Evolutionary conservation across 805 yeast species (phyloP), one percentile per base, ranked within the genome.

Genomic region (Spathaspora passalidarum): DNA sequence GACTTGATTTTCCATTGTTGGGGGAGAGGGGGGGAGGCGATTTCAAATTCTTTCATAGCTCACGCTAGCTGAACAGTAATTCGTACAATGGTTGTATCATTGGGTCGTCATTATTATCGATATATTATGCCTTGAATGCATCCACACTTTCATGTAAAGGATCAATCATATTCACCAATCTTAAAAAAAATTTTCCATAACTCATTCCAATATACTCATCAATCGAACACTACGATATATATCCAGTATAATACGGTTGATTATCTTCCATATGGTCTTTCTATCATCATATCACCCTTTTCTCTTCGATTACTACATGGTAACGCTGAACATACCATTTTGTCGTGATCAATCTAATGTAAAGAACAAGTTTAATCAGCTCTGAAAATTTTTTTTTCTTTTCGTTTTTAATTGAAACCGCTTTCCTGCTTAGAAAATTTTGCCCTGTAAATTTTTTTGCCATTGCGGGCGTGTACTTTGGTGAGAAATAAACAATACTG

Each of bases 311-410:
- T 10, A 29, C 34, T 13, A 29, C 34, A 10, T 29, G 34, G 34
- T 29, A 29, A 29, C 6, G 13, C 16, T n/a, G 14, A 25, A 39
- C 42, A 39, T 39, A 39, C 42, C 42, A 39, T 39, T 39, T 39
- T 39, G 42, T 39, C 42, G 42, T 25, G 18, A 39, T 39, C 42
- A 36, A 36, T 38, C 41, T 36, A 19, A 18, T 38, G 41, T 38
- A 38, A 14, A 16, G 26, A 38, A 38, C 19, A 29, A 25, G 9
- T 25, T 23, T 14, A 18, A 39, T 10, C 18, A 38, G 40, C 19
- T 29, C 32, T 39, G 34, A 39, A 39, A 39, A 39, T 23, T 39
- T 39, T 38, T 39, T 25, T 25, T 39, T 23, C 34, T 25, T 23
- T 39, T 39, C 16, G 14, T 36, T 20, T 36, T 36, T 29, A 29